Evolutionary conservation across 2,329 filamentous ascomycete species (phyloP).

Genomic region (Davidsoniella neocaledoniae): DNA sequence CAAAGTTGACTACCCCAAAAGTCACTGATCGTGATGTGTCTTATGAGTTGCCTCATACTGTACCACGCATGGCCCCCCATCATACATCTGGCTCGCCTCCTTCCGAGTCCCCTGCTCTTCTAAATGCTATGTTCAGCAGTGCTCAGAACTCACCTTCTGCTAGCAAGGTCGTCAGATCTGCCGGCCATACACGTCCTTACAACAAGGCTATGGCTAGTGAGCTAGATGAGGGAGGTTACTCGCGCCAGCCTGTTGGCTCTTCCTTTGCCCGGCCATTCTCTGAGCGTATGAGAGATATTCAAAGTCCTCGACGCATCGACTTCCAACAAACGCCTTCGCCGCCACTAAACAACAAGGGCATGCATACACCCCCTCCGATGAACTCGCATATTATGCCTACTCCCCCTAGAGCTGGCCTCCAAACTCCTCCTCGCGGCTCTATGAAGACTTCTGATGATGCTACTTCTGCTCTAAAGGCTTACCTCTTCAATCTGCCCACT

Average conservation of each 20-base stretch:
- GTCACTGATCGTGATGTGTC: not conserved
- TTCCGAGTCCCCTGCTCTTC: constrained; percentile 4
- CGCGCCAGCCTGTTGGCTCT: constrained; percentile 5
- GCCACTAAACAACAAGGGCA: not conserved
- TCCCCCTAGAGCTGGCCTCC: constrained; percentile 1
- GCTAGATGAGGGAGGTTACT: constrained; percentile 1
- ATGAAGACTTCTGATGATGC: constrained; percentile 18
- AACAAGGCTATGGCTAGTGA: constrained; percentile 9
- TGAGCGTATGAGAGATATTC: constrained; percentile 6
- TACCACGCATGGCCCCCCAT: constrained; percentile 4
- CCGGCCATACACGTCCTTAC: constrained; percentile 2
- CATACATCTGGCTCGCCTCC: constrained; percentile 1
- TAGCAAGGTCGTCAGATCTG: constrained; percentile 5
- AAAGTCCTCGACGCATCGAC: constrained; percentile 1
- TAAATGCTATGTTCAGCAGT: constrained; percentile 6
- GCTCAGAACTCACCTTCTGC: constrained; percentile 10
- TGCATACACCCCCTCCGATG: constrained; percentile 7
- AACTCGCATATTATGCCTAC: constrained; percentile 4
- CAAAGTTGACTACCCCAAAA: constrained; percentile 4
- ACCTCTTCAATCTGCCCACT: constrained; percentile 27
- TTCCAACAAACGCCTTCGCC: not conserved
- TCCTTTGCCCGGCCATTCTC: constrained; percentile 7
- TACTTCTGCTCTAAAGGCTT: constrained; percentile 38
- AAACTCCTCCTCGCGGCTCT: constrained; percentile 5
- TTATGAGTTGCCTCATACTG: constrained; percentile 4